These are phyloP conservation scores for Dryas alaskensis DNA, from an alignment of 306 rosid species.

Conservation along the genomic window DNA sequence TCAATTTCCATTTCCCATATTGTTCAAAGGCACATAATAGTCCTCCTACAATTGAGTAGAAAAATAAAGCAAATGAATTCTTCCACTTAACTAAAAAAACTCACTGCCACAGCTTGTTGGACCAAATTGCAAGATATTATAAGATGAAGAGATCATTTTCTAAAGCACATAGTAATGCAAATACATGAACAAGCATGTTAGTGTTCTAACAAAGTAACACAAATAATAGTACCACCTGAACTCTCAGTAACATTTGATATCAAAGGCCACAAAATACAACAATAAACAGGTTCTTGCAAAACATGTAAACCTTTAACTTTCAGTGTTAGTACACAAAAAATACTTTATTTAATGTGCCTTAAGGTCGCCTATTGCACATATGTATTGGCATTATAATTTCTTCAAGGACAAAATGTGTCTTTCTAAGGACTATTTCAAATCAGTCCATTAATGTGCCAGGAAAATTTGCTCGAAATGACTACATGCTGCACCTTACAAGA, in stretches of 20 bases:
- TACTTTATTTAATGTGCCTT: not conserved
- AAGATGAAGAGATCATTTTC: not conserved
- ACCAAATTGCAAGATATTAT: not conserved
- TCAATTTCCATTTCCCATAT: slow-evolving; percentile 19
- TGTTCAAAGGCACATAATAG: slow-evolving; percentile 24
- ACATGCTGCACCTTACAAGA: not conserved
- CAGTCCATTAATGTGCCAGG: not conserved
- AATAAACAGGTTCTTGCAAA: not conserved
- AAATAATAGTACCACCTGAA: not conserved
- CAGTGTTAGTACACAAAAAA: not conserved
- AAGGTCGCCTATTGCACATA: not conserved
- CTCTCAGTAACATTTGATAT: not conserved
- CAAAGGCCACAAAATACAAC: not conserved
- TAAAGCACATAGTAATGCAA: not conserved
- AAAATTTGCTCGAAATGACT: not conserved
- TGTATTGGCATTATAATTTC: not conserved
- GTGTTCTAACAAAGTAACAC: not conserved
- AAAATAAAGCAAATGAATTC: not conserved
- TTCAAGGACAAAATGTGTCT: not conserved
- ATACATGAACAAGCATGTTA: not conserved
- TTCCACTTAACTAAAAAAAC: not conserved
- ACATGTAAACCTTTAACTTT: not conserved
- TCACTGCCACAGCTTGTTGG: slow-evolving; percentile 2
- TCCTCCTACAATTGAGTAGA: slow-evolving; percentile 19
- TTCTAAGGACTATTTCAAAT: not conserved